A percentile compares a stretch with the other conserved stretches of the same genome.
These are phyloP conservation scores for Parastagonospora nodorum DNA, from an alignment of 2,329 filamentous ascomycete species.

Conservation along the genomic window DNA sequence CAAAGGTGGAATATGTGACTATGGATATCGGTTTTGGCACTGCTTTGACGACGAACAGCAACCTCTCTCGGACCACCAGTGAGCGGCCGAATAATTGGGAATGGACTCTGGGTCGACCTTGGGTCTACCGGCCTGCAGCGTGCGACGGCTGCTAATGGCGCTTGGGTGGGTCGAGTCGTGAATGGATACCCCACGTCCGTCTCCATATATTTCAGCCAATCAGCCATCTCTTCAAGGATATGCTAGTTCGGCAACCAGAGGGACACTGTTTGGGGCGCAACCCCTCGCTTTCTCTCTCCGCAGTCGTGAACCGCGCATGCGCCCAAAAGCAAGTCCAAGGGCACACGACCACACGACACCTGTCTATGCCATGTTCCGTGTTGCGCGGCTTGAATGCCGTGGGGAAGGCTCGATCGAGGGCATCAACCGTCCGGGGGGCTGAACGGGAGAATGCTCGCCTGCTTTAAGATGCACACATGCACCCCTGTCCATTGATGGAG, in stretches of 20 bases:
- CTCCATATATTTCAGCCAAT: no score
- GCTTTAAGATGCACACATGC: constrained; percentile 1
- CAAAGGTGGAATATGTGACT: background rate
- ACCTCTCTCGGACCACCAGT: constrained; percentile 13
- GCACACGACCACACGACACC: constrained; percentile 22
- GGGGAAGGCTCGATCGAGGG: background rate
- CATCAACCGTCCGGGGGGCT: constrained; percentile 1
- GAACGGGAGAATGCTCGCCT: constrained; percentile 8
- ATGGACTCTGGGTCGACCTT: constrained; percentile 10
- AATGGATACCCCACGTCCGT: no score
- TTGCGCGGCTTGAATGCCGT: background rate
- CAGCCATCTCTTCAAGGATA: no score
- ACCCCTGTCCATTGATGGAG: constrained; percentile 16
- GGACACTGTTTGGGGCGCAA: constrained; percentile 3
- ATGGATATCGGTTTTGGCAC: background rate
- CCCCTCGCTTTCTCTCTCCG: constrained; percentile 18
- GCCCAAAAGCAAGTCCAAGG: constrained; percentile 6
- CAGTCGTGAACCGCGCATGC: constrained; percentile 13
- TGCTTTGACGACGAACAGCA: background rate
- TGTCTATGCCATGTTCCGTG: background rate
- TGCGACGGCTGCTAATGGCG: constrained; percentile 30
- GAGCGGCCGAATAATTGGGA: constrained; percentile 30
- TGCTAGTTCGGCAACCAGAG: constrained; percentile 20
- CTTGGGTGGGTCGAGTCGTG: constrained; percentile 3
- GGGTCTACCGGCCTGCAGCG: constrained; percentile 24